Base-by-base conservation (phyloP, 805 yeast genomes). In the Candida alai region DNA sequence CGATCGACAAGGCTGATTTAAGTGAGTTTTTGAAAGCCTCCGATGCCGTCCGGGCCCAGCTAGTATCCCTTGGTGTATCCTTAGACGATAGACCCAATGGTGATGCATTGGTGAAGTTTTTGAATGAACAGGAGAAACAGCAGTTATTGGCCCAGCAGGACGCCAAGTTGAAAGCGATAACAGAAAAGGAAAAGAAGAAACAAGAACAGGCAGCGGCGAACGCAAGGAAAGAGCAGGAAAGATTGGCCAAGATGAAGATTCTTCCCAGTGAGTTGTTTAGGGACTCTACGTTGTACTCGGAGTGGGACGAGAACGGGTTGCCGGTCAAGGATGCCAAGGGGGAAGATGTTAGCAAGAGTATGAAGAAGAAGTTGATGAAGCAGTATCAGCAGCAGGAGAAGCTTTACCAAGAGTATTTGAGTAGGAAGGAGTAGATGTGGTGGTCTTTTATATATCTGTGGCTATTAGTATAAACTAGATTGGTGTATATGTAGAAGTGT, bases 21-120 rank as follows among this genome's bases (percentile, higher is more conserved):
- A 73, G 68, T 12, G 65, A 56, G 26, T 70, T 87, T 37, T 67
- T 93, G 30, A 62, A 66, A n/a, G 76, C 84, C 4, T 74, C 88
- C 38, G 98, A 93, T 58, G 57, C 65, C 5, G 58, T 93, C 15
- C 76, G 98, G 49, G 60, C 72, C 12, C 93, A 83, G 24, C 62
- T 93, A 46, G 63, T 87, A 40, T 71, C 76, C 17, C 63, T 88
- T 41, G 93, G 94, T 19, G 82, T 93, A 26, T 78, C 94, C 1
- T 66, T 93, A 36, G 97, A 90, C 55, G 98, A 93, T 60, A 78
- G 97, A 50, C 70, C 78, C 5, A 82, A 73, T 40, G 88, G 81
- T 3, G 72, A 79, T n/a, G 89, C 97, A 0, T 70, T 93, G 40
- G 73, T 93, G 28, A 93, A 93, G 59, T 83, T 90, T 48, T 66